Conservation (phyloP, 805 yeast species). For the Nakazawaea populi region DNA sequence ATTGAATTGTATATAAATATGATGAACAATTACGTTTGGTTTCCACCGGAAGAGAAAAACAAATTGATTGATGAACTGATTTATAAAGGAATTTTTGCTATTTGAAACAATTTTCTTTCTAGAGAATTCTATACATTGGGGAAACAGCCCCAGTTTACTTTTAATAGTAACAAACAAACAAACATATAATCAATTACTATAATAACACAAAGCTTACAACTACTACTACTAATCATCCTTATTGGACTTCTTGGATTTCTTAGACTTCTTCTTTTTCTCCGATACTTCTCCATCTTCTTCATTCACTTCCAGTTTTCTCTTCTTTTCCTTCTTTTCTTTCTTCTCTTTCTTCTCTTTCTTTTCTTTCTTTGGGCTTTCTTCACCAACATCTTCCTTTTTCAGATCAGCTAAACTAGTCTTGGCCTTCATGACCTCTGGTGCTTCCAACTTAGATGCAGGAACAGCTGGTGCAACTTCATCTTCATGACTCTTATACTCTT, state of each 20-base stretch:
- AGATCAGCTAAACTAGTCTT: slow-evolving; percentile 44
- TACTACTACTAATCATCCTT: slow-evolving; percentile 2
- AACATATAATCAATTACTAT: not conserved
- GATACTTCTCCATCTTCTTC: slow-evolving; percentile 38
- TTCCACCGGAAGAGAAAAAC: not conserved
- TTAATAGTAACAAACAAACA: not conserved
- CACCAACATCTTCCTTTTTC: slow-evolving; percentile 24
- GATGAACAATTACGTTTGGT: not conserved
- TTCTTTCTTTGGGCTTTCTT: slow-evolving; percentile 23
- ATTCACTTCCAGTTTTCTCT: slow-evolving; percentile 45
- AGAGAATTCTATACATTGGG: too few relatives aligned
- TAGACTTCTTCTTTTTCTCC: slow-evolving; percentile 48
- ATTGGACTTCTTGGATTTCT: slow-evolving; percentile 18
- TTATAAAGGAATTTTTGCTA: not conserved
- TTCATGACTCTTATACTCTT: slow-evolving; percentile 68
- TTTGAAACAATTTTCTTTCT: too few relatives aligned
- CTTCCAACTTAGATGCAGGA: slow-evolving; percentile 44
- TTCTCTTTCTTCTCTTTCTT: slow-evolving; percentile 16
- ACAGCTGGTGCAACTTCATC: slow-evolving; percentile 56
- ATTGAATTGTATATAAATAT: not conserved
- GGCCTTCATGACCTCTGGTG: slow-evolving; percentile 31
- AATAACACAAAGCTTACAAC: not conserved
- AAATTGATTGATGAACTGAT: not conserved
- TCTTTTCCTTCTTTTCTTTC: slow-evolving; percentile 43
- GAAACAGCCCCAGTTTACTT: not conserved